Conservation (phyloP, 768 basidiomycete species). For the Lentinula aciculospora region DNA sequence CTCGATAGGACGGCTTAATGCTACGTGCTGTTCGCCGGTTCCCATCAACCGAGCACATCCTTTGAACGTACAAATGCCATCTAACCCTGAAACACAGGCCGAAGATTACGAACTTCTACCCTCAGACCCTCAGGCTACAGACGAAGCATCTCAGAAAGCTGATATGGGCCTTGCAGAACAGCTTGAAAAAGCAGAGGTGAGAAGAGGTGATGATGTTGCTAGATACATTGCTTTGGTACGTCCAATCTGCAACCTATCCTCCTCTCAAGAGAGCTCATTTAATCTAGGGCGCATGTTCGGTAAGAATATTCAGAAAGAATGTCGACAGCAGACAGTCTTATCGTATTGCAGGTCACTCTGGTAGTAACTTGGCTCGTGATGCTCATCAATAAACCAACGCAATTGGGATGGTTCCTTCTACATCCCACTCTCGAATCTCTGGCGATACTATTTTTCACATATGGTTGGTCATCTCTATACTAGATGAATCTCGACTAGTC, state of each 20-base stretch:
- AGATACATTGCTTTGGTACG: constrained; percentile 30
- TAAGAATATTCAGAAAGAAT: not conserved
- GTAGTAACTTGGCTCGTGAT: constrained; percentile 40
- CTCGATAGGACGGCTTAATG: not conserved
- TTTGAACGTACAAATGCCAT: not conserved
- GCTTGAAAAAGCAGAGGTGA: constrained; percentile 25
- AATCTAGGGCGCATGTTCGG: not conserved
- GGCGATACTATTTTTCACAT: constrained; percentile 50
- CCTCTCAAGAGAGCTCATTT: not conserved
- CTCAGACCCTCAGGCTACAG: not conserved
- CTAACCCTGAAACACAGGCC: constrained; percentile 3
- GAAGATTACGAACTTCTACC: constrained; percentile 14
- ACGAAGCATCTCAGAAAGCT: constrained; percentile 20
- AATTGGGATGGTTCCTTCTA: constrained; percentile 56
- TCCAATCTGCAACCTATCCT: not conserved
- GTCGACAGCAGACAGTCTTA: not conserved
- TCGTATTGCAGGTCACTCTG: constrained; percentile 29
- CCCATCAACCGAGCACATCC: not conserved
- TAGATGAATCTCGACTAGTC: not conserved
- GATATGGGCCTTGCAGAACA: constrained; percentile 20
- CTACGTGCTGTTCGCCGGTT: not conserved
- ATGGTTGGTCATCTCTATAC: constrained; percentile 37
- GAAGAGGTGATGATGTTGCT: constrained; percentile 31
- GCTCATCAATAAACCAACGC: constrained; percentile 36
- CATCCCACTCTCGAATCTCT: constrained; percentile 63